Evolutionary conservation across 495 filamentous ascomycete species (phyloP).

Genomic region (Venustampulla echinocandica): DNA sequence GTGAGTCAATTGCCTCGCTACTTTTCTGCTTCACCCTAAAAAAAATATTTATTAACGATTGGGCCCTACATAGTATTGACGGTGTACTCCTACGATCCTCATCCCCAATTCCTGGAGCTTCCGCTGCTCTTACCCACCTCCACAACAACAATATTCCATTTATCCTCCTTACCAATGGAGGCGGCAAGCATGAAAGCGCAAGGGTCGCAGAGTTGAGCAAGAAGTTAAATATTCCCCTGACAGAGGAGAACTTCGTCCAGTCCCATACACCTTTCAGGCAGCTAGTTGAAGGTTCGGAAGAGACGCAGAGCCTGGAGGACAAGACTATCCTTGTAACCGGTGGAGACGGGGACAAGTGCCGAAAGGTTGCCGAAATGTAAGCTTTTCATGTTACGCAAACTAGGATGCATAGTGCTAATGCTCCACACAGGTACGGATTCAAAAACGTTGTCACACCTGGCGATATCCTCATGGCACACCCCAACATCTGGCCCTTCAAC

Average conservation of each 20-base stretch:
- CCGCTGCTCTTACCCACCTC: constrained; percentile 63
- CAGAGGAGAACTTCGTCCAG: constrained; percentile 64
- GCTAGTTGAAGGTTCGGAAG: constrained; percentile 30
- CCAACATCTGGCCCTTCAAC: constrained; percentile 73
- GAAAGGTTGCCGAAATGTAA: constrained; percentile 57
- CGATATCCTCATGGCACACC: constrained; percentile 69
- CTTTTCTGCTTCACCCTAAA: background rate
- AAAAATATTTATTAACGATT: background rate
- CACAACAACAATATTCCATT: constrained; percentile 66
- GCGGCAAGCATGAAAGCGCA: constrained; percentile 66
- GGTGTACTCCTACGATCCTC: constrained; percentile 87
- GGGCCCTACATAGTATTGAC: constrained; percentile 56
- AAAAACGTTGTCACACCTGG: constrained; percentile 72
- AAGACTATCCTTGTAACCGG: constrained; percentile 77
- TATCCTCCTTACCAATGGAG: constrained; percentile 84
- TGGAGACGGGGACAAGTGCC: constrained; percentile 67
- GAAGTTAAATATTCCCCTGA: constrained; percentile 47
- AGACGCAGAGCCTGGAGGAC: constrained; percentile 39
- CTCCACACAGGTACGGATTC: constrained; percentile 61
- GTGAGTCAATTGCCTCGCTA: background rate
- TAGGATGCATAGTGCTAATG: background rate
- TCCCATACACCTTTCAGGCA: constrained; percentile 73
- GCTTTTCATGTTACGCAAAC: background rate
- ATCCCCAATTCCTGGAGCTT: constrained; percentile 70
- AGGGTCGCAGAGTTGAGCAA: constrained; percentile 61